Evolutionary conservation across 2,329 filamentous ascomycete species (phyloP).

Genomic region (Cordyceps pruinosa): DNA sequence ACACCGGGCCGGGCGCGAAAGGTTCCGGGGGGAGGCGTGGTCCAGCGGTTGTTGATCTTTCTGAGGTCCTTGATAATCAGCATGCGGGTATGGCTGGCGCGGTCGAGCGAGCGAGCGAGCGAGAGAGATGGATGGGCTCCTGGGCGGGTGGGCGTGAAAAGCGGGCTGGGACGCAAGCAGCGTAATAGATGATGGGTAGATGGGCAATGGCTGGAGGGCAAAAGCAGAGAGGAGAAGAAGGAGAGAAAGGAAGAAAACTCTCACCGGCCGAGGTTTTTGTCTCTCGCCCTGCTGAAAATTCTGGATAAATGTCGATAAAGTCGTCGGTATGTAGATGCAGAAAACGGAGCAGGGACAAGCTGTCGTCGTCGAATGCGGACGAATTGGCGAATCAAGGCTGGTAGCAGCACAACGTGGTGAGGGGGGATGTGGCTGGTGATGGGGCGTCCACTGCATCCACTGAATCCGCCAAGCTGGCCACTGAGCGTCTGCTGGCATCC

Average conservation of each 20-base stretch:
- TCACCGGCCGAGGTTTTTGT: not conserved
- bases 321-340: not conserved
- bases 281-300: not conserved
- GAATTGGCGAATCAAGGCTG: constrained; percentile 22
- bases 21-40: constrained; percentile 25
- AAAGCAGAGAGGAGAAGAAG: not conserved
- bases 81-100: constrained; percentile 27
- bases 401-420: constrained; percentile 19
- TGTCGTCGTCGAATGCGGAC: not conserved
- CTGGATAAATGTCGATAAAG: not conserved
- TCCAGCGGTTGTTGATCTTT: constrained; percentile 36
- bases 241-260: not conserved
- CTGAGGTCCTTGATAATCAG: constrained; percentile 48
- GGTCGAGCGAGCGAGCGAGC: not conserved
- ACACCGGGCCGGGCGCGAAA: constrained; percentile 41
- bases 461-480: not conserved
- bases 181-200: not conserved
- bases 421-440: not conserved
- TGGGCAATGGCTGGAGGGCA: not conserved
- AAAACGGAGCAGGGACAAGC: not conserved
- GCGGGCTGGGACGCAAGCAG: not conserved
- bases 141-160: not conserved
- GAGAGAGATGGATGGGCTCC: not conserved
- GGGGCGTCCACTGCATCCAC: not conserved
- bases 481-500: not conserved